Conservation (phyloP, 2,329 filamentous ascomycete genomes). For the Metarhizium humberi region DNA sequence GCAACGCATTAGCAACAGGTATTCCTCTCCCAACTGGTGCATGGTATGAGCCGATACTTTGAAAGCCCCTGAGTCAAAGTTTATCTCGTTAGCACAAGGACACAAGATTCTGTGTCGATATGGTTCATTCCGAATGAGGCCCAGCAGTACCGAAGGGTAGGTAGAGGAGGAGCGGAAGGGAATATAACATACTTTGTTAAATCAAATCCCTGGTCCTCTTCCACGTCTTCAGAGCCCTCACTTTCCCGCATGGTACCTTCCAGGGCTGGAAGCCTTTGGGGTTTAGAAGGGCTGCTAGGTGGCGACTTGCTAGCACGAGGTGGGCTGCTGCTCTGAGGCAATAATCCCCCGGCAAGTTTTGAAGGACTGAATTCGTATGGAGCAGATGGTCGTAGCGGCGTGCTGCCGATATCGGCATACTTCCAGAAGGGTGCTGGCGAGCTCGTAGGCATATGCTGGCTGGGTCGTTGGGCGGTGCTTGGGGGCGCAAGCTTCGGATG, state of each 20-base stretch:
- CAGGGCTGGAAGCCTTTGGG: constrained; percentile 22
- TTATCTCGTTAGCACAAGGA: constrained; percentile 12
- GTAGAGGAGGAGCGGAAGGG: not conserved
- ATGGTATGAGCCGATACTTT: constrained; percentile 56
- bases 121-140: too few species aligned
- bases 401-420: constrained; percentile 68
- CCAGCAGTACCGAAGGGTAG: too few species aligned
- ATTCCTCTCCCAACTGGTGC: constrained; percentile 40
- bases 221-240: constrained; percentile 21
- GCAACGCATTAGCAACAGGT: constrained; percentile 31
- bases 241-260: constrained; percentile 9
- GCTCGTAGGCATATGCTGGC: constrained; percentile 77
- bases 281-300: constrained; percentile 40
- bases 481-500: constrained; percentile 69
- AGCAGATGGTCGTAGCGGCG: constrained; percentile 46
- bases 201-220: constrained; percentile 47
- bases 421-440: constrained; percentile 86
- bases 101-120: not conserved
- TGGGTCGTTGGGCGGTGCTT: constrained; percentile 71
- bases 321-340: constrained; percentile 51
- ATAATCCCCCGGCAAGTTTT: constrained; percentile 32
- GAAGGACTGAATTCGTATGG: constrained; percentile 51
- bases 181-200: constrained; percentile 41
- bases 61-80: constrained; percentile 44
- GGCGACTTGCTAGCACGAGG: constrained; percentile 40